Evolutionary conservation across 805 yeast species (phyloP).

Genomic region (Saccharomyces jurei): DNA sequence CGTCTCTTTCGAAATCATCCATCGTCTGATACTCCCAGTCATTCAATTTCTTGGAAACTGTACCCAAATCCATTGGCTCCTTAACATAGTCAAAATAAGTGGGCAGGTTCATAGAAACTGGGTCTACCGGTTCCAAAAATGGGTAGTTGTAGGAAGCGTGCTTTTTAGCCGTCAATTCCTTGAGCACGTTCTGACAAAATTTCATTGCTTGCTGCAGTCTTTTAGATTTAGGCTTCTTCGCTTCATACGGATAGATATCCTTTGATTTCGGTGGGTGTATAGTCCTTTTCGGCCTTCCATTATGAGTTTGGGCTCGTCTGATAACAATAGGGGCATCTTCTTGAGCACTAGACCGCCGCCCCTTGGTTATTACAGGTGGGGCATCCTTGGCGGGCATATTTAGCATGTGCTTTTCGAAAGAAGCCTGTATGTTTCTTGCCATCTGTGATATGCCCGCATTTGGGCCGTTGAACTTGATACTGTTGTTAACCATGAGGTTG

Average conservation of each 20-base stretch:
- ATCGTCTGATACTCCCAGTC: conserved; percentile 85
- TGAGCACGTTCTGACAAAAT: conserved; percentile 73
- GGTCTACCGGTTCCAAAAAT: conserved; percentile 88
- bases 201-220: conserved; percentile 83
- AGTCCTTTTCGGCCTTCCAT: conserved; percentile 88
- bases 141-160: conserved; percentile 82
- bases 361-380: conserved; percentile 26
- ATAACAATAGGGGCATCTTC: conserved; percentile 37
- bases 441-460: conserved; percentile 77
- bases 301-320: conserved; percentile 66
- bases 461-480: conserved; percentile 78
- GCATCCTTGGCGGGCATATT: conserved; percentile 71
- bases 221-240: conserved; percentile 70
- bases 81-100: conserved; percentile 79
- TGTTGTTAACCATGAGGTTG: conserved; percentile 75
- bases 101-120: conserved; percentile 88
- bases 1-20: conserved; percentile 78
- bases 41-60: conserved; percentile 68
- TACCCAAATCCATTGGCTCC: conserved; percentile 91
- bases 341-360: conserved; percentile 15
- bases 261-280: conserved; percentile 95
- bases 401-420: conserved; percentile 86
- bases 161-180: conserved; percentile 76
- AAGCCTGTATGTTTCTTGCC: conserved; percentile 85
- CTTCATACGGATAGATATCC: conserved; percentile 79